Evolutionary conservation across 139 green algal species (phyloP), one percentile per base, ranked within the genome.

Genomic region (Chlamydomonas sp.): DNA sequence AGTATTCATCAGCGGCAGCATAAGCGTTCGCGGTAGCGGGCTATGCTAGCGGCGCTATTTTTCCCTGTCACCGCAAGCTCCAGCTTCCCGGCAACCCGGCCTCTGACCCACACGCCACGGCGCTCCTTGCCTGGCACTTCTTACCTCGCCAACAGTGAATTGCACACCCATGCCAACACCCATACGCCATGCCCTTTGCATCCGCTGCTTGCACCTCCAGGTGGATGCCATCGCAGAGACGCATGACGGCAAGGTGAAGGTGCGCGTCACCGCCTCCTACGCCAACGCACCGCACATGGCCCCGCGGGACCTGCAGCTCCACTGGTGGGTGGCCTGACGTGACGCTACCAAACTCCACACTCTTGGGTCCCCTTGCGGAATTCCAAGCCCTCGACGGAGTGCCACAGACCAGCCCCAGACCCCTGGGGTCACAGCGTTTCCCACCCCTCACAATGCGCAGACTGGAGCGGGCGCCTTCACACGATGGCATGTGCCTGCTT

Each of bases 201-300:
- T 49, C 31, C 31, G 31, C 31, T 49, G 31, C 31, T 49, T 49
- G 31, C 31, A 49, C 31, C 31, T 49, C 31, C 31, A 85, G 80
- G 80, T 87, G 15, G 83, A 88, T 63, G 74, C 74, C n/a, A 16
- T 58, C 9, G 62, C 63, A 12, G 83, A 88, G 20, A 2, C 71
- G 14, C n/a, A n/a, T 9, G 73, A 71, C 72, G n/a, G n/a, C 7
- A 77, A 58, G 20, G 12, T 73, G 9, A 63, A 77, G 0, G 83
- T 88, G 15, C 63, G 73, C 49, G 57, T 87, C 20, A 80, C 82
- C n/a, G 82, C 82, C 72, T 61, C 60, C 17, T 88, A 88, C 83
- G 31, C 1, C 73, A 88, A 88, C 75, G 73, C 78, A 71, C 74
- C 83, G 62, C 63, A 76, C 49, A 57, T 0, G 31, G 63, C 49